Conservation (phyloP, 108 stramenopile species). For the Craspedostauros australis region DNA sequence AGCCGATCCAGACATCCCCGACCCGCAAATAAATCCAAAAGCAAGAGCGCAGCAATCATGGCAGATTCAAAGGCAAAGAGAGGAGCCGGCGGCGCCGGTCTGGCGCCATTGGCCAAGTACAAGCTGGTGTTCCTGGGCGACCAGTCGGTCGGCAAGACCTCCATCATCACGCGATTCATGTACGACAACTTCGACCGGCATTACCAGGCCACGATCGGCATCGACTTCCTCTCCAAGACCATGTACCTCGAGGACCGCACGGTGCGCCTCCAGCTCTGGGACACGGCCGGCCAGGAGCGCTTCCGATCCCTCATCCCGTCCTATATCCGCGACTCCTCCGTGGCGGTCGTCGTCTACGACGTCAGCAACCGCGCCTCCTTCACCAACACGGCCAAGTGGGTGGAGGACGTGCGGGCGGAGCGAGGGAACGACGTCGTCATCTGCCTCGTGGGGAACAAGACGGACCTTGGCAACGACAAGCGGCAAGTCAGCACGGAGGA, state of each 20-base stretch:
- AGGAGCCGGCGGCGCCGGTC: conserved; percentile 26
- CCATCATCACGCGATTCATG: conserved; percentile 98
- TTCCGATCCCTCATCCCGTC: conserved; percentile 94
- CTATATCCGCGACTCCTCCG: conserved; percentile 97
- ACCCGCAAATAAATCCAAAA: too few species aligned
- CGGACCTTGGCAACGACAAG: conserved; percentile 94
- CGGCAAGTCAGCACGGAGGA: conserved; percentile 95
- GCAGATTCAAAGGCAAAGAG: conserved; percentile 15
- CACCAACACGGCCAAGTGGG: conserved; percentile 97
- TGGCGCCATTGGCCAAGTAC: conserved; percentile 94
- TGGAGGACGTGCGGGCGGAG: conserved; percentile 96
- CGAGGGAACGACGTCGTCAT: conserved; percentile 97
- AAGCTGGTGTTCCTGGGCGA: conserved; percentile 99
- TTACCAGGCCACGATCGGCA: conserved; percentile 98
- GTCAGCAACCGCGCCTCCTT: conserved; percentile 95
- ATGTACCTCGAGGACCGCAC: conserved; percentile 98
- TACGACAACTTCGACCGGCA: conserved; percentile 95
- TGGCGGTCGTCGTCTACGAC: conserved; percentile 98
- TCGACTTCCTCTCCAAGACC: conserved; percentile 99
- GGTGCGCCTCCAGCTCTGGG: conserved; percentile 98
- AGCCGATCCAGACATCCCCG: too few species aligned
- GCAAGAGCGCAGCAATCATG: too few species aligned
- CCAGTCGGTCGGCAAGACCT: conserved; percentile 99
- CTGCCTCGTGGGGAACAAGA: conserved; percentile 99
- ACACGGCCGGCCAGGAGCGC: conserved; percentile 98